Evolutionary conservation across 306 rosid genomes (phyloP), one percentile per base, ranked within the genome.

Genomic region (Gleditsia sinensis): DNA sequence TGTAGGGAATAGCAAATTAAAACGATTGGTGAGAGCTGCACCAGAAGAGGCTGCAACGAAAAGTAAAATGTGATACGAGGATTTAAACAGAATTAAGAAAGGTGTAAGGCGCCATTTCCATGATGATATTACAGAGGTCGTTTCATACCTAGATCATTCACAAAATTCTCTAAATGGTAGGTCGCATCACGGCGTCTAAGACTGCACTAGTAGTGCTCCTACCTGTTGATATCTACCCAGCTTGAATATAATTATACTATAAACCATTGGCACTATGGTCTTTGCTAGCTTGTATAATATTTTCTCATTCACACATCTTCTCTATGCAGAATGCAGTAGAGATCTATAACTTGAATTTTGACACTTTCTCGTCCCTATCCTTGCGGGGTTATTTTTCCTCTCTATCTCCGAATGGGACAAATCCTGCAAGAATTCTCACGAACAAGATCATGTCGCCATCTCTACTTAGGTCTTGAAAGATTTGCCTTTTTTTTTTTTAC

Each of bases 1-100:
- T 65, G 61, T 48, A 87, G 96, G 96, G 96, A 78, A 86, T 87
- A 61, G 92, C 96, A 13, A n/a, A n/a, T n/a, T n/a, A n/a, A 87
- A 80, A 69, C 54, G 96, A 63, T 81, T 90, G 72, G 90, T 82
- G 71, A 87, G 87, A 76, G 84, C 87, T 80, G 92, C 92, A 37
- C 17, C 87, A 5, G 82, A 82, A 43, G 96, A 82, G 80, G 89
- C 83, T 72, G 96, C 88, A 13, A 83, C 54, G 74, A 87, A 90
- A 72, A 82, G 77, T 27, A 89, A 82, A 71, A 70, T 83, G 89
- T 83, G 78, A 56, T 90, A 90, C 19, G 78, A 75, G 0, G 90
- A 90, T 58, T 63, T 87, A 37, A 83, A 37, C 64, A 83, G 56
- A 77, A 72, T 83, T n/a, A 87, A 83, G 57, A 87, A 72, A 70